These are phyloP conservation scores for Populus alba DNA, from an alignment of 345 rosid genomes.

Conservation along the genomic window DNA sequence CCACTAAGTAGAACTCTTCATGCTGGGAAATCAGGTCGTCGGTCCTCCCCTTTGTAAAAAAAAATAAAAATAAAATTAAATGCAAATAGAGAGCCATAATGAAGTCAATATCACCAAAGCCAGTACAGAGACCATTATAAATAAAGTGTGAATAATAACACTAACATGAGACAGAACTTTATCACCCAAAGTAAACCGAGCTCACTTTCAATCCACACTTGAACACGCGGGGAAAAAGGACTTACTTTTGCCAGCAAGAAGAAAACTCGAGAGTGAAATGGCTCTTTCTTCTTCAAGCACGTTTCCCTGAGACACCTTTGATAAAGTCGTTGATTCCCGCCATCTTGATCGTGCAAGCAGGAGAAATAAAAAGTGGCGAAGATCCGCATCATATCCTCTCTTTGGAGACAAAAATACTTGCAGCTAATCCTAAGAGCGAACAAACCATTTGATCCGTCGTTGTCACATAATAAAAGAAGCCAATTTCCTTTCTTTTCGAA, in stretches of 20 bases:
- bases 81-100: neutral
- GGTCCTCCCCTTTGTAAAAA: neutral
- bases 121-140: neutral
- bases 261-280: neutral
- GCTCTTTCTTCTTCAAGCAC: neutral
- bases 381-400: neutral
- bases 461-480: neutral
- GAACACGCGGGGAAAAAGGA: neutral
- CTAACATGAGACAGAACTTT: neutral
- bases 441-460: neutral
- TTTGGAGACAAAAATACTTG: neutral
- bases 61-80: neutral
- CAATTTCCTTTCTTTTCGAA: neutral
- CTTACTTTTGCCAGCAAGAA: neutral
- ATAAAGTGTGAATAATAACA: neutral
- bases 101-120: neutral
- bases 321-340: slow-evolving; percentile 13
- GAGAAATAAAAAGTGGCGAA: neutral
- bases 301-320: slow-evolving; percentile 4
- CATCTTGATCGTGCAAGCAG: slow-evolving; percentile 1
- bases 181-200: neutral
- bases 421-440: neutral
- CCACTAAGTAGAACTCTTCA: neutral
- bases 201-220: slow-evolving; percentile 7
- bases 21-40: neutral